Base-by-base conservation (phyloP, 306 rosid genomes). In the Ochetophila trinervis region DNA sequence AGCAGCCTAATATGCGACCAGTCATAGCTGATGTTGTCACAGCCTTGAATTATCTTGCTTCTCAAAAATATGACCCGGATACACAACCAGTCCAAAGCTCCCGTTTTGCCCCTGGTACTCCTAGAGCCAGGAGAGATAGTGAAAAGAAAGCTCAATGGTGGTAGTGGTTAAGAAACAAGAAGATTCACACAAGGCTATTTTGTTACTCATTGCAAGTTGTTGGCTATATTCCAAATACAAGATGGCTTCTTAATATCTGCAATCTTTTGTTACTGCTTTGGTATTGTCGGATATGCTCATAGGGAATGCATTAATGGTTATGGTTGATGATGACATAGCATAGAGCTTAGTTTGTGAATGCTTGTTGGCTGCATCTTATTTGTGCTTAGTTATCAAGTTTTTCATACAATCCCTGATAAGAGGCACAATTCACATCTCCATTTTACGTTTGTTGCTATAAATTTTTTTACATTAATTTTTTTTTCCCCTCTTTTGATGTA, bases 21-120 rank as follows among this genome's bases (percentile, higher is more conserved):
- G 94, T 84, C 24, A 79, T 93, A 64, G 96, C 91, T 50, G 98
- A 93, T 75, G 97, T 93, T 48, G 97, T 89, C 79, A 93, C 96
- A 24, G 97, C 97, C 75, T 74, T 93, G 73, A 68, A 83, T 60
- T 93, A 93, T 79, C 98, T 93, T 66, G 89, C 98, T 70, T 60
- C 85, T 12, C 97, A 93, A 68, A 82, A 67, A 65, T 78, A 76
- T 50, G 86, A 86, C 54, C 78, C 85, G 4, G 76, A 79, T 73
- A 73, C 85, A 4, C 76, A 78, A 54, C 74, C 74, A 10, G 83
- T 69, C 54, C 93, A 83, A 67, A 73, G 80, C 78, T 76, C 94
- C 53, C 85, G 78, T 69, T 79, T 77, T 35, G 70, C 83, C 30
- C 83, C 87, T 17, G 55, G 74, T 60, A 86, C 96, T 70, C 88